Percentiles rank a stretch among this genome's conserved stretches.
These are phyloP conservation scores for Clonostachys byssicola DNA, from an alignment of 2,329 filamentous ascomycete species.

Conservation along the genomic window DNA sequence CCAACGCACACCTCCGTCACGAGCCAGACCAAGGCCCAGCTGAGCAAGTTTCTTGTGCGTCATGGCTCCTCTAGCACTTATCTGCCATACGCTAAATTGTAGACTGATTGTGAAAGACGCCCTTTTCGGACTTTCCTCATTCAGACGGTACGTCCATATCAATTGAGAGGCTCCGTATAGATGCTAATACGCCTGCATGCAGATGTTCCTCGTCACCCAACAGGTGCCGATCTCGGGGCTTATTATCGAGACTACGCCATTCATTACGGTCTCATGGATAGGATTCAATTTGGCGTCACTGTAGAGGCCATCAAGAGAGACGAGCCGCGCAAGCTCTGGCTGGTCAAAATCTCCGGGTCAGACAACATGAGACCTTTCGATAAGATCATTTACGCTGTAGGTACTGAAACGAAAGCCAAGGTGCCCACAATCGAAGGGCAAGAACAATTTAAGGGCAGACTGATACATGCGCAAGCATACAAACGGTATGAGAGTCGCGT, in stretches of 20 bases:
- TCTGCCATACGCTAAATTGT: no score
- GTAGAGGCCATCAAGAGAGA: constrained; percentile 6
- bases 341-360: constrained; percentile 7
- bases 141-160: constrained; percentile 8
- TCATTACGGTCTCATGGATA: constrained; percentile 8
- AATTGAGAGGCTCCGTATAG: no score
- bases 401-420: constrained; percentile 8
- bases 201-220: constrained; percentile 11
- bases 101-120: constrained; percentile 3
- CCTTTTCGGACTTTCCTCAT: constrained; percentile 14
- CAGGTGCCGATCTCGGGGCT: constrained; percentile 4
- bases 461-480: constrained; percentile 14
- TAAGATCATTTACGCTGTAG: constrained; percentile 14
- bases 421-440: constrained; percentile 10
- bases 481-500: constrained; percentile 8
- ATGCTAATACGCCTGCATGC: background rate
- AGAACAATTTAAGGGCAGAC: constrained; percentile 9
- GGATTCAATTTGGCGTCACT: constrained; percentile 8
- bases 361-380: constrained; percentile 9
- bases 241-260: constrained; percentile 14
- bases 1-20: constrained; percentile 12
- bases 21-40: constrained; percentile 8
- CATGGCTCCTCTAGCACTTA: no score
- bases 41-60: constrained; percentile 16
- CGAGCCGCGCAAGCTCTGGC: constrained; percentile 7